Evolutionary conservation across 805 yeast genomes (phyloP), one percentile per base, ranked within the genome.

Genomic region (Candida hispaniensis): DNA sequence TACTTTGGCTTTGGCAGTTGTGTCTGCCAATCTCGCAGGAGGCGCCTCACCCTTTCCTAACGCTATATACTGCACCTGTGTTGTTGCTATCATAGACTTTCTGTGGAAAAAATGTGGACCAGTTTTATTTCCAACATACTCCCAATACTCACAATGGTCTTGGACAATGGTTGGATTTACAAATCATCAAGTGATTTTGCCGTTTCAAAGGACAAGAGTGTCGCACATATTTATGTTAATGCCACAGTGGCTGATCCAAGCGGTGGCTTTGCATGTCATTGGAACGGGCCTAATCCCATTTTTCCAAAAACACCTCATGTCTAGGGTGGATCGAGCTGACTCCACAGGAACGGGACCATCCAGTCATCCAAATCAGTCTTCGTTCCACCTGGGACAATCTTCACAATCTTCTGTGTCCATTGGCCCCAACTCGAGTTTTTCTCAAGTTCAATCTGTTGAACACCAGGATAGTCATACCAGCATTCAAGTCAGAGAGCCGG

Each of bases 231-330:
- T n/a, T n/a, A 18, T 52, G 22, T 20, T 52, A 11, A 30, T 48
- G 13, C 52, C 52, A 6, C 15, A 42, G 7, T 32, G 47, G 6
- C 29, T 47, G 15, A 43, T 46, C 24, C 57, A 54, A 26, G 48
- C 47, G 2, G 40, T 55, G 10, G 58, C 60, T 4, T 43, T 55
- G 29, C 59, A 56, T 18, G 53, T 55, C 14, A 46, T 56, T 9
- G 52, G 51, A 1, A 44, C 47, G 14, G 51, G 58, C 7, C 23
- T 54, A 14, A 34, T 49, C 28, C 51, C 52, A 9, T 49, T 48
- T 14, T 22, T 56, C 10, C 39, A 54, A 6, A 44, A 47, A 13
- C 39, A 45, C n/a, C 49, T 54, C 28, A 44, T 52, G n/a, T 44
- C 34, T 11, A 34, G 39, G 3, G 30, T 26, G n/a, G 26, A 26